Evolutionary conservation across 768 basidiomycete species (phyloP).

Genomic region (Ramaria sp.): DNA sequence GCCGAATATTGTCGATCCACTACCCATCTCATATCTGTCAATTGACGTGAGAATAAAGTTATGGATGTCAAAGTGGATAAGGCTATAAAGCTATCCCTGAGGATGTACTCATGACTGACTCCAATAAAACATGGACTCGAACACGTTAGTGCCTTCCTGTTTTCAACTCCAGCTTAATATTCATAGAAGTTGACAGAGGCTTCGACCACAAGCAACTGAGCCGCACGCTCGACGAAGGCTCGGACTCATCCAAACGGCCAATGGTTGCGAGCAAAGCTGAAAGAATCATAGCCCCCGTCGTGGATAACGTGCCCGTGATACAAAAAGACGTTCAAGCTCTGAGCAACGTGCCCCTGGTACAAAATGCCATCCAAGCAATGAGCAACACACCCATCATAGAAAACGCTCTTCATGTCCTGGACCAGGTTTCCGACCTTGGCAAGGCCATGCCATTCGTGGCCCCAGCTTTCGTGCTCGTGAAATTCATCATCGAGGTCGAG

Average conservation of each 20-base stretch:
- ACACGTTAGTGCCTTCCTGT: background rate
- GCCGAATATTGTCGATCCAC: too few relatives aligned
- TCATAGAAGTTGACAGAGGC: background rate
- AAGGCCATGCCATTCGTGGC: slow-evolving; percentile 28
- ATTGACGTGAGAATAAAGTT: too few relatives aligned
- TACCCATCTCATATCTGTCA: too few relatives aligned
- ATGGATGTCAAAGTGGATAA: too few relatives aligned
- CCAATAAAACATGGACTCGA: too few relatives aligned
- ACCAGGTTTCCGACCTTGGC: slow-evolving; percentile 25
- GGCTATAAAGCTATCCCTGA: too few relatives aligned
- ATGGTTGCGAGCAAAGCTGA: background rate
- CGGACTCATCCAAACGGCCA: background rate
- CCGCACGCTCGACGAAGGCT: background rate
- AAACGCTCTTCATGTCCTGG: slow-evolving; percentile 23
- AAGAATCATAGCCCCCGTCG: background rate
- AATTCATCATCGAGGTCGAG: slow-evolving; percentile 31
- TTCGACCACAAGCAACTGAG: background rate
- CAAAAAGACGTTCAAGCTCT: background rate
- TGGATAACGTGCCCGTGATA: background rate
- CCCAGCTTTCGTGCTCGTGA: slow-evolving; percentile 29
- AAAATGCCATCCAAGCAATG: slow-evolving; percentile 24
- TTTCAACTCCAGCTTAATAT: background rate
- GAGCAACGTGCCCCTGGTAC: background rate
- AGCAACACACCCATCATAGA: slow-evolving; percentile 6
- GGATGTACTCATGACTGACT: too few relatives aligned